Conservation (phyloP, 2,329 filamentous ascomycete genomes). For the Colletotrichum camelliae region DNA sequence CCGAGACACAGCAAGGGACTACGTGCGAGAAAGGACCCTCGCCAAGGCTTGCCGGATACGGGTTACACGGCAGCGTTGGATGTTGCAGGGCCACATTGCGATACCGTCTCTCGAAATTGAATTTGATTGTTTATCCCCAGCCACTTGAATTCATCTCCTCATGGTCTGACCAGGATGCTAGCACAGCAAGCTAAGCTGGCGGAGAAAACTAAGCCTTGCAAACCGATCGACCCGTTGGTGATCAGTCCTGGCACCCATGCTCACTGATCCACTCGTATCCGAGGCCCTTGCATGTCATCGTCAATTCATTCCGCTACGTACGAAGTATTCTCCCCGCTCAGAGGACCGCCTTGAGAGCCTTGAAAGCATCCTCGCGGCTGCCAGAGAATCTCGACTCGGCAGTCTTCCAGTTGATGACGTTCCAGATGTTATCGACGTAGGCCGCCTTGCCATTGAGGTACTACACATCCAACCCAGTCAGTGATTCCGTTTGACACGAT, state of each 20-base stretch:
- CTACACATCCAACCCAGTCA: conserved; percentile 47
- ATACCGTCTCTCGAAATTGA: neutral
- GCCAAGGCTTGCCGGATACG: neutral
- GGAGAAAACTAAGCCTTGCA: neutral
- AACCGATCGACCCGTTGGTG: neutral
- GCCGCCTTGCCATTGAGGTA: conserved; percentile 78
- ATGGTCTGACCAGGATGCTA: neutral
- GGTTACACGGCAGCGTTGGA: neutral
- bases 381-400: conserved; percentile 67
- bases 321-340: conserved; percentile 26
- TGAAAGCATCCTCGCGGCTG: conserved; percentile 50
- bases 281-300: neutral
- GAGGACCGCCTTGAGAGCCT: conserved; percentile 47
- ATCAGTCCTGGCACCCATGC: neutral
- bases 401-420: conserved; percentile 78
- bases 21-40: neutral
- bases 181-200: neutral
- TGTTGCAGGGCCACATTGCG: neutral
- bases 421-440: conserved; percentile 80
- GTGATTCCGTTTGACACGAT: neutral
- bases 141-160: neutral
- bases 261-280: too few relatives aligned
- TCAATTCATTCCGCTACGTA: neutral
- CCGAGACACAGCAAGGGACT: conserved; percentile 9
- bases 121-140: neutral